Base-by-base conservation (phyloP, 2,329 filamentous ascomycete species). In the Ceratocystis harringtonii region DNA sequence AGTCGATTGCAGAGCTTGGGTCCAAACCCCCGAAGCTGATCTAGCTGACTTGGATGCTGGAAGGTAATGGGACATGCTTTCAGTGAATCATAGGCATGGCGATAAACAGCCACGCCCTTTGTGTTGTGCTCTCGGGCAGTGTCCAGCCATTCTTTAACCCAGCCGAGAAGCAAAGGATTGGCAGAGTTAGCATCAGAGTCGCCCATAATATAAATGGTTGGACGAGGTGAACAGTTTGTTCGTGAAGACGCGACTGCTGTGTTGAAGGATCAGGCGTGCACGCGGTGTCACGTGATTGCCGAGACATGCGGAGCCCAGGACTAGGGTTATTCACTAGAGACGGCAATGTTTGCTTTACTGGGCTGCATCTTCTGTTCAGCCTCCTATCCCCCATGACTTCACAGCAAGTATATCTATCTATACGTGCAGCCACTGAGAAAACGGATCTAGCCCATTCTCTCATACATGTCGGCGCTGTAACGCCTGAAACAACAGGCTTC, bases 91-190 rank as follows among this genome's bases (percentile, higher is more conserved):
- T 90, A 90, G 0, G 89, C 89, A 70, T 86, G 84, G 69, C 83
- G 87, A 73, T 91, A 92, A 0, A 83, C 85, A n/a, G 80, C 83
- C 28, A 84, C 75, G 25, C 86, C 87, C 72, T 89, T 90, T 19
- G 83, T 82, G 71, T 87, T 89, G 58, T 81, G 81, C 69, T 89
- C 83, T 61, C 81, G 79, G 12, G 87, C 88, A 50, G 81, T 73
- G 57, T 91, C 86, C 62, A 87, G 80, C 87, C 86, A 90, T 76
- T 91, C 87, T 71, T 88, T 86, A 62, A 92, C 83, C 84, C 87
- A 92, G 69, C 77, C 76, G 10, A 92, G 79, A 7, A 90, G 79
- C 50, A 89, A 78, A 4, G 88, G 85, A 70, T 94, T 94, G 17
- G 84, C 81, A 69, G 82, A 86, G 32, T 77, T 70, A 5, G 52